phyloP scores from a whole-genome alignment of 1,284 basidiomycete genomes.

The Boletus subluridellus region DNA sequence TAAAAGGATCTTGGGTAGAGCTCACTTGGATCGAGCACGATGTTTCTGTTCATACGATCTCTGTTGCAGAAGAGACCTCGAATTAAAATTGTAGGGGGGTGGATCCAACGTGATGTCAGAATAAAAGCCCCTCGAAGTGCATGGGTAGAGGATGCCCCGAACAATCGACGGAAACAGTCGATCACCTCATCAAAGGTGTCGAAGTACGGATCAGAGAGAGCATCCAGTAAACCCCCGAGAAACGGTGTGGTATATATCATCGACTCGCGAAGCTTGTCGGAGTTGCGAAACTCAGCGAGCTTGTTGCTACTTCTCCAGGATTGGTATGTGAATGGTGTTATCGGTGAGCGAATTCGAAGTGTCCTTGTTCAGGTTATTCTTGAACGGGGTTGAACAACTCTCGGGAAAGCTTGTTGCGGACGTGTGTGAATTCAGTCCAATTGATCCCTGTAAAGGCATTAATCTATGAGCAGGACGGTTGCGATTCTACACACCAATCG shows the following conservation, averaged over 20 bases:
- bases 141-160: no score
- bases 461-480: neutral
- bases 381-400: neutral
- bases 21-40: neutral
- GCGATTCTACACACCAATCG: neutral
- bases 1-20: neutral
- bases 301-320: neutral
- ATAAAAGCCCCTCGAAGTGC: no score
- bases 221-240: neutral
- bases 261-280: neutral
- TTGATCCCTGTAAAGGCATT: neutral
- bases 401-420: neutral
- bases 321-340: neutral
- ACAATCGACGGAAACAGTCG: no score
- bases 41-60: neutral
- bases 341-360: neutral
- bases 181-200: no score
- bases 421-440: neutral
- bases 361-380: neutral
- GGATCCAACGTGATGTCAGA: no score
- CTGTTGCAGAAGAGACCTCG: neutral
- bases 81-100: no score
- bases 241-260: neutral
- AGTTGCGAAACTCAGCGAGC: conserved; percentile 3
- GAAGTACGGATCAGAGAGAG: neutral